Percentiles rank a stretch among this genome's conserved stretches.
phyloP scores from a whole-genome alignment of 2,329 filamentous ascomycete genomes.

The Fusarium sambucinum region DNA sequence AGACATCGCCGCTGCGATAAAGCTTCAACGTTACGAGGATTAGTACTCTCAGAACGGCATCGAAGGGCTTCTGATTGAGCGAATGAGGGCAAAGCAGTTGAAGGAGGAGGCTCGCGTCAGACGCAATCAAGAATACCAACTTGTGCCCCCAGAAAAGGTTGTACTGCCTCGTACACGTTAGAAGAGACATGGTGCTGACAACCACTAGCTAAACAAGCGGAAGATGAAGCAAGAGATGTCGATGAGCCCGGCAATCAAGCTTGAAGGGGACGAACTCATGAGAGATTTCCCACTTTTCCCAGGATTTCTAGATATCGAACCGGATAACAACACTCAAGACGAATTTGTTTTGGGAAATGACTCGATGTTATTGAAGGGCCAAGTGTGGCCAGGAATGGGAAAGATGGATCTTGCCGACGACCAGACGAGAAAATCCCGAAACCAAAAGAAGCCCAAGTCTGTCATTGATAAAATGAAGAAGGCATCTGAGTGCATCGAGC shows the following conservation, averaged over 20 bases:
- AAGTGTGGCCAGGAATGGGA: conserved; percentile 82
- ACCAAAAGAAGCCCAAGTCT: conserved; percentile 81
- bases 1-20: conserved; percentile 72
- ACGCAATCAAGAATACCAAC: conserved; percentile 49
- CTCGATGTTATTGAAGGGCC: conserved; percentile 71
- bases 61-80: conserved; percentile 78
- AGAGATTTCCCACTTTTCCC: conserved; percentile 49
- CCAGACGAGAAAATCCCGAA: conserved; percentile 78
- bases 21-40: conserved; percentile 76
- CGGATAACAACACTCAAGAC: conserved; percentile 49
- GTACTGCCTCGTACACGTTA: neutral
- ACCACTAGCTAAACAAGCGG: conserved; percentile 48
- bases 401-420: conserved; percentile 84
- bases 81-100: conserved; percentile 80
- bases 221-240: conserved; percentile 46
- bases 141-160: conserved; percentile 42
- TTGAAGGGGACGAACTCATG: conserved; percentile 47
- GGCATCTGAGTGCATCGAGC: conserved; percentile 72
- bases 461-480: conserved; percentile 75
- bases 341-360: conserved; percentile 47
- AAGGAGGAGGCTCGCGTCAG: conserved; percentile 70
- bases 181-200: conserved; percentile 16
- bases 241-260: conserved; percentile 43
- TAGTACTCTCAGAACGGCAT: conserved; percentile 84
- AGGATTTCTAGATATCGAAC: conserved; percentile 46